phyloP scores from a whole-genome alignment of 495 filamentous ascomycete species.

The Articulospora tetracladia region DNA sequence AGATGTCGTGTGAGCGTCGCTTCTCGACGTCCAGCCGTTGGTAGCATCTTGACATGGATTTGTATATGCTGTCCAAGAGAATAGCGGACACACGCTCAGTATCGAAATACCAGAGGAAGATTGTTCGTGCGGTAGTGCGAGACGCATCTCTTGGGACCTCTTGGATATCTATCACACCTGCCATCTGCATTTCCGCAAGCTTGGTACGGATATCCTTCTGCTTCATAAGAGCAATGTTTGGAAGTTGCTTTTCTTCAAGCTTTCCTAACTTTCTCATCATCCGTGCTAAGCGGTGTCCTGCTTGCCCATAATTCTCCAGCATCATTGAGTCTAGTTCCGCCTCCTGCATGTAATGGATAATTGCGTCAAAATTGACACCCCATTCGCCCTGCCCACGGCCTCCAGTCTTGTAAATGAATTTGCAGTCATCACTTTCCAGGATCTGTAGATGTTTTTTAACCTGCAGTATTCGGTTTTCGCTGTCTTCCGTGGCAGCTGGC shows the following conservation, averaged over 20 bases:
- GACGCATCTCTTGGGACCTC: conserved; percentile 84
- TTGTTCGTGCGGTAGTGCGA: conserved; percentile 70
- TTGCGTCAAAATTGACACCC: conserved; percentile 69
- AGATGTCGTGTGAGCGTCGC: conserved; percentile 57
- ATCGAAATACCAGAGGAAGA: conserved; percentile 91
- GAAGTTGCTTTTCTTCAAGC: conserved; percentile 82
- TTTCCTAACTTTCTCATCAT: conserved; percentile 84
- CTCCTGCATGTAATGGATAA: conserved; percentile 65
- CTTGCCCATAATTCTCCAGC: conserved; percentile 66
- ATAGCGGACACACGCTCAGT: conserved; percentile 58
- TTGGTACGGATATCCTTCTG: conserved; percentile 78
- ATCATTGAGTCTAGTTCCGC: conserved; percentile 76
- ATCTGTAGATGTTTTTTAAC: conserved; percentile 76
- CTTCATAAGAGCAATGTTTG: conserved; percentile 67
- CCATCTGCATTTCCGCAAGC: conserved; percentile 74
- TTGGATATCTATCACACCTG: conserved; percentile 82
- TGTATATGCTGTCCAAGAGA: conserved; percentile 75
- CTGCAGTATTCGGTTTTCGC: conserved; percentile 41
- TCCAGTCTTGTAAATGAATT: conserved; percentile 60
- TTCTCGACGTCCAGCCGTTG: conserved; percentile 73
- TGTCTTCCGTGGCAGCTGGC: conserved; percentile 17
- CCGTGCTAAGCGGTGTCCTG: conserved; percentile 71
- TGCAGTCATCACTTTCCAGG: conserved; percentile 65
- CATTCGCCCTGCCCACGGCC: conserved; percentile 61
- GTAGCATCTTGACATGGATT: conserved; percentile 80